phyloP scores from a whole-genome alignment of 768 basidiomycete genomes.

The Boletus reticulatus region DNA sequence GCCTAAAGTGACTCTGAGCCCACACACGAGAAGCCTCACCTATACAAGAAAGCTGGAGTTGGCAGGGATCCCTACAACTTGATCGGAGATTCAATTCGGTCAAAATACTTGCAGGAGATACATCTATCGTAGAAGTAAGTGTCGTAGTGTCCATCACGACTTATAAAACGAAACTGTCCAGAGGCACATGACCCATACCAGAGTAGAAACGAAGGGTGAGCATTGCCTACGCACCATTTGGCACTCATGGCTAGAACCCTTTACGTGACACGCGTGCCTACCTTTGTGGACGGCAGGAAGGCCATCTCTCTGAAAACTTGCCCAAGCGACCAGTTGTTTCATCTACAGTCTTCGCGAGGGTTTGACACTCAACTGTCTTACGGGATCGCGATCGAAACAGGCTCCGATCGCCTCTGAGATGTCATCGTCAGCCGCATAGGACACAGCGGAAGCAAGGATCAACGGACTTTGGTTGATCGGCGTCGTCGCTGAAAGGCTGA shows the following conservation, averaged over 20 bases:
- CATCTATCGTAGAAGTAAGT: not conserved
- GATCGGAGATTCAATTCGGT: conserved; percentile 12
- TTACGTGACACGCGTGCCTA: not conserved
- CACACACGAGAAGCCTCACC: too few species aligned
- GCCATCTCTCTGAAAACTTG: not conserved
- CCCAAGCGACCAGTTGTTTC: not conserved
- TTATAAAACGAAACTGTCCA: too few species aligned
- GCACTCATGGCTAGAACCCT: too few species aligned
- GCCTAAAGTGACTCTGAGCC: too few species aligned
- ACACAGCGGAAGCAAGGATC: not conserved
- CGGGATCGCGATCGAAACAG: conserved; percentile 1
- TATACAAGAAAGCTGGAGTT: too few species aligned
- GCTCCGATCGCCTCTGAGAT: conserved; percentile 4
- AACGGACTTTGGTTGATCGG: conserved; percentile 7
- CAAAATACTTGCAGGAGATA: not conserved
- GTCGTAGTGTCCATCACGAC: too few species aligned
- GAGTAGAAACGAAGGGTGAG: too few species aligned
- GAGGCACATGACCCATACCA: too few species aligned
- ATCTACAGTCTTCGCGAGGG: conserved; percentile 22
- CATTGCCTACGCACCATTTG: not conserved
- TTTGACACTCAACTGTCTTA: not conserved
- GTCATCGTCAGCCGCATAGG: not conserved
- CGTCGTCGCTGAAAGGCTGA: not conserved
- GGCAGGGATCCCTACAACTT: not conserved
- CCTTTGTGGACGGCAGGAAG: not conserved